phyloP scores from a whole-genome alignment of 2,329 filamentous ascomycete genomes.

The Thelonectria rubi region DNA sequence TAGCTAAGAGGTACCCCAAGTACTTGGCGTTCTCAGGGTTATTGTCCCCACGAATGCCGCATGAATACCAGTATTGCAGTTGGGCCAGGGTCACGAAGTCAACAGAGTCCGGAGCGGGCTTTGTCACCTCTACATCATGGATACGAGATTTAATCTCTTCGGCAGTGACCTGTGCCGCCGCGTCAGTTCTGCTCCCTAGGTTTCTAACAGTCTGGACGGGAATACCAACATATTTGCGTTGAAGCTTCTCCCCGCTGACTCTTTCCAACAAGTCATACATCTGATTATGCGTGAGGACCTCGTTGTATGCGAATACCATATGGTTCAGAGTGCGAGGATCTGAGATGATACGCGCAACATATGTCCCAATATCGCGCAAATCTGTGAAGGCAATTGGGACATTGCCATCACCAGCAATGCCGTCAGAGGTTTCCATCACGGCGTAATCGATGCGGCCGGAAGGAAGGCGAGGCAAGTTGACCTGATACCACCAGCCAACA shows the following conservation, averaged over 20 bases:
- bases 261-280: conserved; percentile 57
- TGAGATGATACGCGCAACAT: conserved; percentile 58
- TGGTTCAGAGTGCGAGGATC: conserved; percentile 64
- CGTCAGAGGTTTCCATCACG: conserved; percentile 45
- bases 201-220: background rate
- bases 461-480: conserved; percentile 44
- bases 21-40: conserved; percentile 62
- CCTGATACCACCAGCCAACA: conserved; percentile 66
- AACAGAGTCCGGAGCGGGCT: background rate
- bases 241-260: conserved; percentile 57
- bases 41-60: conserved; percentile 60
- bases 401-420: conserved; percentile 58
- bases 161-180: background rate
- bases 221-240: conserved; percentile 27
- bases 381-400: conserved; percentile 56
- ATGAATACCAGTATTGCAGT: conserved; percentile 53
- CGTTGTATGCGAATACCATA: conserved; percentile 58
- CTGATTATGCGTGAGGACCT: conserved; percentile 56
- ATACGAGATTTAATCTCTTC: background rate
- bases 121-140: background rate
- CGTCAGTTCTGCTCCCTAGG: background rate
- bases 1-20: conserved; percentile 60
- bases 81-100: background rate
- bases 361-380: conserved; percentile 60
- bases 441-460: conserved; percentile 41